Percentiles rank a stretch among this genome's conserved stretches.
These are phyloP conservation scores for Malus domestica DNA, from an alignment of 306 rosid species.

Conservation along the genomic window DNA sequence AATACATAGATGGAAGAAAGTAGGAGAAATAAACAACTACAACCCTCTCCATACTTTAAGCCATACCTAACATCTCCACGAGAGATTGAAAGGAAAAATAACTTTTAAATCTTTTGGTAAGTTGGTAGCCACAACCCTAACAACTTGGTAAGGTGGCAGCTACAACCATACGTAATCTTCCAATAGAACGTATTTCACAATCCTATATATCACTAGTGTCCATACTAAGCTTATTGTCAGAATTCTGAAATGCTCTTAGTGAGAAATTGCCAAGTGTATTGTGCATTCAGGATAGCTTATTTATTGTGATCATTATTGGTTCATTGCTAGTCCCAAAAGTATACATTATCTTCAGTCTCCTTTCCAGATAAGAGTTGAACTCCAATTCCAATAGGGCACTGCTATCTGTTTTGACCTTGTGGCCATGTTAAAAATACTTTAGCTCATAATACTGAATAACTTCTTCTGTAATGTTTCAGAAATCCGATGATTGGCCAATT, in stretches of 20 bases:
- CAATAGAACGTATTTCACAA: too few species aligned
- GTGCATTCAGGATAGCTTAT: neutral
- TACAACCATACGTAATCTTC: too few species aligned
- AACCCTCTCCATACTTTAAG: too few species aligned
- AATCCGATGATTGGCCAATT: constrained; percentile 64
- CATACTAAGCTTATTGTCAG: neutral
- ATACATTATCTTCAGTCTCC: neutral
- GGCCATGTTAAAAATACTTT: constrained; percentile 12
- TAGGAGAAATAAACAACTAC: too few species aligned
- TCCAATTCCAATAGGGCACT: neutral
- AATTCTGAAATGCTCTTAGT: neutral
- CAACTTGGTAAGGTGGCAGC: too few species aligned
- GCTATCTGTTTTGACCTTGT: constrained; percentile 1
- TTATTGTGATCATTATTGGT: neutral
- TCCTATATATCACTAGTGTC: too few species aligned
- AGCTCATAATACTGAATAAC: constrained; percentile 10
- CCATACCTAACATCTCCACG: too few species aligned
- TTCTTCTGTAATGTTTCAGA: constrained; percentile 33
- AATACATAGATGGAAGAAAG: too few species aligned
- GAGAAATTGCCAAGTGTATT: neutral
- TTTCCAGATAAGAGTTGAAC: neutral
- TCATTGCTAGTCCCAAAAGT: neutral
- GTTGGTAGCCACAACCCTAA: too few species aligned
- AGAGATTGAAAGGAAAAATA: too few species aligned
- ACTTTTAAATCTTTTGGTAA: too few species aligned